Base-by-base conservation (phyloP, 129 eudicot species). In the Pulicaria dysenterica region DNA sequence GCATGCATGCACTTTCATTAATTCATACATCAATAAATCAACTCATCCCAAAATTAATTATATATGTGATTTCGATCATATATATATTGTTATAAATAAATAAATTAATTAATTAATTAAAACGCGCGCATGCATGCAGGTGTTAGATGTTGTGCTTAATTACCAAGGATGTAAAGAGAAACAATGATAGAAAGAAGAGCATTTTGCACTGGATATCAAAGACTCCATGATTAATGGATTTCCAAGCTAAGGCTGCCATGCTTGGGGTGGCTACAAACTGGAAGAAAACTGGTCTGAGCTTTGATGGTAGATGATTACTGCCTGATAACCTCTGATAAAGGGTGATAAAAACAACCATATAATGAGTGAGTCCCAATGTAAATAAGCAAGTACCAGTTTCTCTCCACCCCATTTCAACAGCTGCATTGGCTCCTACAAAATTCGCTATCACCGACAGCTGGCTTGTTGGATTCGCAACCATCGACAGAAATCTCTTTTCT, bases 201-300 rank as follows among this genome's bases (percentile, higher is more conserved):
- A 92, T 83, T 69, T 85, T 89, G 79, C 87, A 88, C 42, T 82
- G 79, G 67, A 48, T 69, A 51, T 77, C 92, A 70, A 80, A 92
- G 61, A 81, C 58, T 54, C 94, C 96, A 43, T 24, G 31, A 24
- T 81, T 78, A 53, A 92, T 89, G 10, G 96, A 82, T 58, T 80
- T 67, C 97, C 94, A 92, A 2, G 96, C 89, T 67, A 92, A 69
- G 73, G 93, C 70, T 3, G 89, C 96, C 91, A 85, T 76, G 65
- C 96, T 88, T 1, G 97, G 97, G 24, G 95, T 86, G 60, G 93
- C 97, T 15, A 89, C 83, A 72, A 92, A 89, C 74, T 86, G 73
- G 82, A 89, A 89, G 82, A 85, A 89, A 50, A 83, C 91, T 2
- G 97, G 97, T 58, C 91, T 82, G 7, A 92, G 91, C 86, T 42